Percentiles rank a stretch among this genome's conserved stretches.
phyloP scores from a whole-genome alignment of 2,329 filamentous ascomycete species.

The Aspergillus sp. region DNA sequence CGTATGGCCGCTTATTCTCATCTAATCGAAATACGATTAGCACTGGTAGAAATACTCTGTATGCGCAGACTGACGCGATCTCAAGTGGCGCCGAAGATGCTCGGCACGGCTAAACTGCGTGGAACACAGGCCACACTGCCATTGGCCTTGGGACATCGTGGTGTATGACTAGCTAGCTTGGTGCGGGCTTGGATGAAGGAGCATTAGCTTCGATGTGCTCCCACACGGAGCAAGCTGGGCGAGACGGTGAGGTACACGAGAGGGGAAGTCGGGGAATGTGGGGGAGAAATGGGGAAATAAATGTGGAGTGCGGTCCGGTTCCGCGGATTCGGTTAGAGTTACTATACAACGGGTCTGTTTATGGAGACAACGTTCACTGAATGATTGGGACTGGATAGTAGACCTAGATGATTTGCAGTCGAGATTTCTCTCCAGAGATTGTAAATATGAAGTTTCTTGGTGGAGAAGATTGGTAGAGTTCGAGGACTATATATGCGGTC shows the following conservation, averaged over 20 bases:
- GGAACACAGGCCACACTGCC: conserved; percentile 22
- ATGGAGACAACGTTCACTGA: too few species aligned
- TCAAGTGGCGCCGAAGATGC: conserved; percentile 27
- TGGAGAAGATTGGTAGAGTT: too few species aligned
- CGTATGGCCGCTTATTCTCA: conserved; percentile 21
- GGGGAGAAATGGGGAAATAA: not conserved
- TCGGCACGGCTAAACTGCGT: conserved; percentile 28
- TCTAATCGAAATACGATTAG: conserved; percentile 14
- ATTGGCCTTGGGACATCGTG: conserved; percentile 15
- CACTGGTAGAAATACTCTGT: not conserved
- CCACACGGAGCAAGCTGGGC: too few species aligned
- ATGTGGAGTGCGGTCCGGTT: not conserved
- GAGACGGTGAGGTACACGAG: not conserved
- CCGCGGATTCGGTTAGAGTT: too few species aligned
- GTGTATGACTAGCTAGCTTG: not conserved
- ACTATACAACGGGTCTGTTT: too few species aligned
- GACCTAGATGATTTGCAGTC: too few species aligned
- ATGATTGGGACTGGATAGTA: too few species aligned
- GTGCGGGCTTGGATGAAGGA: not conserved
- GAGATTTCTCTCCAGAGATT: too few species aligned
- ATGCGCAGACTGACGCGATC: conserved; percentile 22
- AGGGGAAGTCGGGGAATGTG: not conserved
- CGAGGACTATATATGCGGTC: too few species aligned
- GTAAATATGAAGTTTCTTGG: too few species aligned
- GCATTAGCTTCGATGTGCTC: not conserved